Evolutionary conservation across 202 grass and related monocot species (phyloP).

Genomic region (Schoenoplectus triqueter): DNA sequence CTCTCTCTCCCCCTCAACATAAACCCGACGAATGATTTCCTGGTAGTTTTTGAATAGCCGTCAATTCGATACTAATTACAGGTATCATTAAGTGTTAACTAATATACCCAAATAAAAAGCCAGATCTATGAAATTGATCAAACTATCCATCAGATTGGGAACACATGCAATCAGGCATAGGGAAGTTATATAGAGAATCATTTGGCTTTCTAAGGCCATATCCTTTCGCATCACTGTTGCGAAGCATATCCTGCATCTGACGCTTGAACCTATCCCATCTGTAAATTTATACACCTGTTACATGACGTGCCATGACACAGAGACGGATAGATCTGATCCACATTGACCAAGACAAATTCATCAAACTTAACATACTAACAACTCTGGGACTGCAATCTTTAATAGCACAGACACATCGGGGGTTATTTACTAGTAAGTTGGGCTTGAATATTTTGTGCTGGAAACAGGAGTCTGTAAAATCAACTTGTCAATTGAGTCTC

Average conservation of each 20-base stretch:
- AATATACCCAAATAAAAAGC: constrained; percentile 10
- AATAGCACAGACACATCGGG: neutral
- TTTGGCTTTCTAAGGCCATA: constrained; percentile 59
- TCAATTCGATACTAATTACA: constrained; percentile 36
- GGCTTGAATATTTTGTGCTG: constrained; percentile 9
- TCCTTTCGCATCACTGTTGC: constrained; percentile 67
- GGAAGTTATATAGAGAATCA: constrained; percentile 71
- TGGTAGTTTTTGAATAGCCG: constrained; percentile 13
- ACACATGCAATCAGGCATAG: constrained; percentile 95
- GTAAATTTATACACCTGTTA: constrained; percentile 20
- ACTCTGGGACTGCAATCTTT: neutral
- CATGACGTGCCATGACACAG: constrained; percentile 2
- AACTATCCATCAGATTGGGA: constrained; percentile 47
- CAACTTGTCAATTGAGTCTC: neutral
- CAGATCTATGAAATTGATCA: neutral
- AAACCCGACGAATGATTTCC: constrained; percentile 9
- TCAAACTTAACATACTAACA: neutral
- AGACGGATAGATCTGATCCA: constrained; percentile 5
- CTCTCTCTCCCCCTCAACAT: constrained; percentile 37
- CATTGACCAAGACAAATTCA: neutral
- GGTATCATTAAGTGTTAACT: constrained; percentile 37
- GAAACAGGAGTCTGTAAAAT: neutral
- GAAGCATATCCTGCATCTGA: constrained; percentile 76
- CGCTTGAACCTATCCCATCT: constrained; percentile 85
- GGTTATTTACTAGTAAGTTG: neutral